These are phyloP conservation scores for Starmerella bombicola DNA, from an alignment of 805 yeast species.

Conservation along the genomic window DNA sequence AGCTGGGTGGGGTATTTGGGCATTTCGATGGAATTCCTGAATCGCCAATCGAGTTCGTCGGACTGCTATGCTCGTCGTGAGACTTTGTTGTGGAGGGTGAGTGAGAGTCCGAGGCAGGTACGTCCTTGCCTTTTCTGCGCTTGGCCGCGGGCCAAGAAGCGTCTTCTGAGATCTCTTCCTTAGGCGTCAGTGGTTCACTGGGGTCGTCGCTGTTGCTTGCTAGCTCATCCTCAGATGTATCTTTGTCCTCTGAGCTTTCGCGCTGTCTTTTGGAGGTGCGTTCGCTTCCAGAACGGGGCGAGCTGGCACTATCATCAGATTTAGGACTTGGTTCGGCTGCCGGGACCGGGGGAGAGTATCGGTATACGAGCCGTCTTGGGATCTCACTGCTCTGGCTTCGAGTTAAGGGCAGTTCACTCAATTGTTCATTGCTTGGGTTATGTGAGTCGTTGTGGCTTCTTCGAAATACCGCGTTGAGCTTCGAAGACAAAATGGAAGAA, in stretches of 20 bases:
- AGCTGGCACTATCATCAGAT: background rate
- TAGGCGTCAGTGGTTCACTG: conserved; percentile 12
- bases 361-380: conserved; percentile 26
- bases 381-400: conserved; percentile 23
- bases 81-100: too few relatives aligned
- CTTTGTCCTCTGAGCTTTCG: background rate
- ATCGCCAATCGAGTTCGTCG: background rate
- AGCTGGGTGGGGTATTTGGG: background rate
- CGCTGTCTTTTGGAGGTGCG: conserved; percentile 1
- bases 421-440: conserved; percentile 15
- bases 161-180: conserved; percentile 1
- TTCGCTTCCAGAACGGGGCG: background rate
- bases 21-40: background rate
- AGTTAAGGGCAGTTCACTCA: conserved; percentile 23
- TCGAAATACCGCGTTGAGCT: conserved; percentile 27
- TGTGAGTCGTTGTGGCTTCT: conserved; percentile 23
- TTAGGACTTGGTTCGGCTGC: background rate
- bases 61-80: background rate
- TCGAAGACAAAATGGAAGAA: conserved; percentile 27
- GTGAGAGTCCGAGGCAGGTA: too few relatives aligned
- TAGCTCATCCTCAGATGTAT: background rate
- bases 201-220: conserved; percentile 1
- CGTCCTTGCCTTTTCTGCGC: background rate
- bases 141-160: background rate
- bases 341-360: conserved; percentile 17